Base-by-base conservation (phyloP, 2,329 filamentous ascomycete genomes). In the Aspergillus costaricaensis region DNA sequence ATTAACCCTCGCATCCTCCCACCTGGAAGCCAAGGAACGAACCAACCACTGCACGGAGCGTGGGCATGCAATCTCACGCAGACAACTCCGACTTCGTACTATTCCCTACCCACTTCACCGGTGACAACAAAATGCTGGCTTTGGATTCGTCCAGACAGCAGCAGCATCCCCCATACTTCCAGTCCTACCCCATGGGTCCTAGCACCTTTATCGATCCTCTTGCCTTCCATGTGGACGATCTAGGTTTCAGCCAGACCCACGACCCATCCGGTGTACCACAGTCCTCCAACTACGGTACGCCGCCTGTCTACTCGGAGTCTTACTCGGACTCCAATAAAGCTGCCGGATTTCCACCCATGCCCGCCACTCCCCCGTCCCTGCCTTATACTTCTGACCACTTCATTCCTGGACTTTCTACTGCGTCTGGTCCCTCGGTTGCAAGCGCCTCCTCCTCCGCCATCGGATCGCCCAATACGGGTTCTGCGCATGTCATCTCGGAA, bases 401-500 rank as follows among this genome's bases (percentile, higher is more conserved):
- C 15, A 85, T 82, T 30, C 88, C 83, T 55, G 86, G 82, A 70
- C 81, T 83, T 63, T 91, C 83, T 62, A 86, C 83, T 61, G 82
- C 81, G 23, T 89, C 85, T 60, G 87, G 76, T 58, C 85, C 80
- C 55, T 90, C 88, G 55, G 72, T 79, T 62, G 76, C 75, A 63
- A 81, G 78, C 63, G 86, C 85, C 4, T 81, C 87, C 6, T 90
- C 88, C 1, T 90, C 88, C 8, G 86, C 85, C 57, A 84, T 88
- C 63, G 87, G 87, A 59, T 91, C 88, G 21, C 88, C 88, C 25
- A 85, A 86, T 68, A 88, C 87, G 1, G 83, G 84, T 64, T 82
- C 85, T 68, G 82, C 83, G 58, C 84, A 83, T 64, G 84, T 84
- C 62, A 79, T 80, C 68, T 81, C 85, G 54, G 80, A 86, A 49